phyloP scores from a whole-genome alignment of 192 early-diverging fungal species.

The Coemansia furcata region DNA sequence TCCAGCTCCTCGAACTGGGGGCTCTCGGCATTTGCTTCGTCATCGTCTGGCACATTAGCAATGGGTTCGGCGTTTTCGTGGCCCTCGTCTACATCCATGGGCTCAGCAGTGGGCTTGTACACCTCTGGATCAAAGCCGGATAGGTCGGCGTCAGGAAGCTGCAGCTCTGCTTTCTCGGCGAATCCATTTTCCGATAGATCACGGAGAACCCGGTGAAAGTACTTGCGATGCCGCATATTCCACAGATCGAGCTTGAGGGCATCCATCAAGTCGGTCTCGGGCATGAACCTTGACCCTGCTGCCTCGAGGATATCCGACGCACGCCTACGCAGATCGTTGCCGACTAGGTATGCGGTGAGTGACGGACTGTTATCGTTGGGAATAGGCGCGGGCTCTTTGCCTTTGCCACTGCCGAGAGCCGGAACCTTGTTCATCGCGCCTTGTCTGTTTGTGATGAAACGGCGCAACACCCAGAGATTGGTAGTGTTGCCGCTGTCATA shows the following conservation, averaged over 20 bases:
- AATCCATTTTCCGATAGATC: slow-evolving; percentile 8
- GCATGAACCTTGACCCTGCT: slow-evolving; percentile 20
- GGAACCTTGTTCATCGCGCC: neutral
- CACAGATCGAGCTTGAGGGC: slow-evolving; percentile 26
- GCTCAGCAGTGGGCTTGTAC: neutral
- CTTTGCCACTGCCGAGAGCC: neutral
- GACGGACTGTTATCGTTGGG: neutral
- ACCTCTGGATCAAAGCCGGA: neutral
- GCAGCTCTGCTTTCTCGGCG: slow-evolving; percentile 27
- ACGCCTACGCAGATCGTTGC: slow-evolving; percentile 9
- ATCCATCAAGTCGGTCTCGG: slow-evolving; percentile 36
- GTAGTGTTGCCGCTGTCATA: slow-evolving; percentile 31
- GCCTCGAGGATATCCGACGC: slow-evolving; percentile 22
- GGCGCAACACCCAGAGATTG: slow-evolving; percentile 38
- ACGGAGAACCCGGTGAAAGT: slow-evolving; percentile 32
- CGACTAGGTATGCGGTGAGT: slow-evolving; percentile 9
- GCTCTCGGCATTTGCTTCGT: neutral
- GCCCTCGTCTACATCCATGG: neutral
- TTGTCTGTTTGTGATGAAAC: slow-evolving; percentile 6
- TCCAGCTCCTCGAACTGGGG: neutral
- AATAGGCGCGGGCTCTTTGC: neutral
- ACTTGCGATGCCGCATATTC: slow-evolving; percentile 15
- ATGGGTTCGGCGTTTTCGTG: neutral
- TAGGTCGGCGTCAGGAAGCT: slow-evolving; percentile 11
- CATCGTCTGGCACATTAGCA: neutral